Conservation (phyloP, 768 basidiomycete genomes). For the Boletellus ananiceps region DNA sequence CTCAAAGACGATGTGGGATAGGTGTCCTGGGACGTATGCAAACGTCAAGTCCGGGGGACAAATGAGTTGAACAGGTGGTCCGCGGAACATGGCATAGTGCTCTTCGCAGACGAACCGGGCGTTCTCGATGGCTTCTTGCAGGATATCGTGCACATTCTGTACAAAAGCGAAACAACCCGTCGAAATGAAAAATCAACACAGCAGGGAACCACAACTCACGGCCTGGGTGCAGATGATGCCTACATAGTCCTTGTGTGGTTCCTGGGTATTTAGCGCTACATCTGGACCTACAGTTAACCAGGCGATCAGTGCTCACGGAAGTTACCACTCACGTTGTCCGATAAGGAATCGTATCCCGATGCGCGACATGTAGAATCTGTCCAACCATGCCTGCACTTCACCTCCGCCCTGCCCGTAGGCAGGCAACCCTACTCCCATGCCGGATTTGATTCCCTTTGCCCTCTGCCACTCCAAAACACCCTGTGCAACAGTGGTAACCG, state of each 20-base stretch:
- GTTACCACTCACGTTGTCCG: conserved; percentile 71
- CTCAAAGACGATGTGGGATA: conserved; percentile 96
- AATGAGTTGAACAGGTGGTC: conserved; percentile 93
- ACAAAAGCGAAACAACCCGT: not conserved
- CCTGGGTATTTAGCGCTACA: conserved; percentile 89
- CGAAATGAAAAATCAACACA: not conserved
- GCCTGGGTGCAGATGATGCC: conserved; percentile 96
- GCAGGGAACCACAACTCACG: conserved; percentile 38
- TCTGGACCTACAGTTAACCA: conserved; percentile 43
- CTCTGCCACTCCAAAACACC: conserved; percentile 97
- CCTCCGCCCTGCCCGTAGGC: conserved; percentile 61
- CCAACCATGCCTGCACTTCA: conserved; percentile 93
- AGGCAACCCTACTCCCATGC: conserved; percentile 25
- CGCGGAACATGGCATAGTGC: conserved; percentile 93
- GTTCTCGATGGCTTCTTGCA: conserved; percentile 98
- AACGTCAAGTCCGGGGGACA: conserved; percentile 85
- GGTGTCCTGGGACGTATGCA: conserved; percentile 93
- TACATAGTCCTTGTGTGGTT: conserved; percentile 87
- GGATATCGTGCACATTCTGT: conserved; percentile 92
- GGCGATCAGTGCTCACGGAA: not conserved
- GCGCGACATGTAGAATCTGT: conserved; percentile 94
- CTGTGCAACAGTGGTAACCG: conserved; percentile 94
- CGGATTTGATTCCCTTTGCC: conserved; percentile 29
- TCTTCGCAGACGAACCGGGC: conserved; percentile 93
- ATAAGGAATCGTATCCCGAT: conserved; percentile 96